A percentile compares a stretch with the other conserved stretches of the same genome.
Conservation (phyloP, 208 protist species). For the Trypanosoma lewisi region DNA sequence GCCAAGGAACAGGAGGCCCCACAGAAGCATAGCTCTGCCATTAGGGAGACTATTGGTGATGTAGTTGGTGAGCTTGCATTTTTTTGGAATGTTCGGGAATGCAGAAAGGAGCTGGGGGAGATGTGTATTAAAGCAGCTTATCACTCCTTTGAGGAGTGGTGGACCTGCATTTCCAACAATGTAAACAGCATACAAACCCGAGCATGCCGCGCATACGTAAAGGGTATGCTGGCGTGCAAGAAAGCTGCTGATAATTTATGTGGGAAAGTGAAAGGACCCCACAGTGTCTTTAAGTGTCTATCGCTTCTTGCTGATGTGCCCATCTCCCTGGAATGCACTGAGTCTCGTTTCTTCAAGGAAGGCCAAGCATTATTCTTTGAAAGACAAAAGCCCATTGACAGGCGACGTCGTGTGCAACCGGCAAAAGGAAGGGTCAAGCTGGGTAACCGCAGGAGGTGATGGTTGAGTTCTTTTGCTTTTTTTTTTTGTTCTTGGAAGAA, state of each 20-base stretch:
- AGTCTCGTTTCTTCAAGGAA: slow-evolving; percentile 27
- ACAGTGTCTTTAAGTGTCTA: slow-evolving; percentile 25
- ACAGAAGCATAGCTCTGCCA: no score
- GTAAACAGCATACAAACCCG: slow-evolving; percentile 24
- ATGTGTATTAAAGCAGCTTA: slow-evolving; percentile 18
- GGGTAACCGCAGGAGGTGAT: no score
- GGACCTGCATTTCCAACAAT: slow-evolving; percentile 42
- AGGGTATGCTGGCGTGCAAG: slow-evolving; percentile 36
- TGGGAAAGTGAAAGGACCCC: background rate
- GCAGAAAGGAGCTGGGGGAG: slow-evolving; percentile 27
- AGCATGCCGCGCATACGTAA: slow-evolving; percentile 32
- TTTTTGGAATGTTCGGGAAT: no score
- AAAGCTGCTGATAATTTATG: slow-evolving; percentile 17
- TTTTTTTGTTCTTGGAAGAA: no score
- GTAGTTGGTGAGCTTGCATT: no score
- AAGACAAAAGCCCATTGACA: background rate
- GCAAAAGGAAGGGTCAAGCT: no score
- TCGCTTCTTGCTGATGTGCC: slow-evolving; percentile 23
- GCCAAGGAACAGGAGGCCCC: no score
- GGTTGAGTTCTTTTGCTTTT: no score
- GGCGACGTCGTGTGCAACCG: no score
- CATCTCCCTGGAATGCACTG: slow-evolving; percentile 28
- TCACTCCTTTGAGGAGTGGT: slow-evolving; percentile 20
- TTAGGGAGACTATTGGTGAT: no score
- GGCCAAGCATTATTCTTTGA: background rate